phyloP scores from a whole-genome alignment of 306 rosid genomes.

The Acacia crassicarpa region DNA sequence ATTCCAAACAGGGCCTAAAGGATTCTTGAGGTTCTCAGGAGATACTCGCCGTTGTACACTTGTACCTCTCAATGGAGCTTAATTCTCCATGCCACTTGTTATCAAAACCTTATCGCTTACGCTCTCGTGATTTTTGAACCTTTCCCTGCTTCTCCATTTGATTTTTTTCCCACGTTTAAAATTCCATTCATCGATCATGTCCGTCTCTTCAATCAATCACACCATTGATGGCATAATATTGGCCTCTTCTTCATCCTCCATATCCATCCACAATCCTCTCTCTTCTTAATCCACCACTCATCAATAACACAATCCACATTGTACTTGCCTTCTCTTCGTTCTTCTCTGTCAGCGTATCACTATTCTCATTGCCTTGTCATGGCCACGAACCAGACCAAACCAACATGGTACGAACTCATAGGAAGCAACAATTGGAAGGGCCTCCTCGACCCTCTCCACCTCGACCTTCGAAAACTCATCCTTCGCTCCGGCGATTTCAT shows the following conservation, averaged over 20 bases:
- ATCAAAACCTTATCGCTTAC: neutral
- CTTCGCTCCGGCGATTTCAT: constrained; percentile 69
- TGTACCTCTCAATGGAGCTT: neutral
- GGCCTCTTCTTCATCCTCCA: neutral
- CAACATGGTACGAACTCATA: constrained; percentile 49
- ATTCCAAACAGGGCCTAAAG: no score
- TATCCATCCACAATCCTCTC: neutral
- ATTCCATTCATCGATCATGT: neutral
- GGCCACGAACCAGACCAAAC: neutral
- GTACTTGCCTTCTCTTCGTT: neutral
- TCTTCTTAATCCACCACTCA: neutral
- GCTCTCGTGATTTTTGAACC: neutral
- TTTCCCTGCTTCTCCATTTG: neutral
- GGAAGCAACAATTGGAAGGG: constrained; percentile 59
- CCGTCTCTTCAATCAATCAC: neutral
- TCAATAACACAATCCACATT: neutral
- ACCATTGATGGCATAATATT: neutral
- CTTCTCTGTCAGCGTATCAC: neutral
- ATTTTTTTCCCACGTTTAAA: neutral
- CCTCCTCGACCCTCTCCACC: constrained; percentile 52
- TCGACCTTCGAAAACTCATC: constrained; percentile 57
- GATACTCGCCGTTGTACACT: neutral
- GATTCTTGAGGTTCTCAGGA: neutral
- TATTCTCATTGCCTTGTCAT: neutral
- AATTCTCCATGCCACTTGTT: neutral